These are phyloP conservation scores for Penicillium paxilli DNA, from an alignment of 495 filamentous ascomycete species.

Conservation along the genomic window DNA sequence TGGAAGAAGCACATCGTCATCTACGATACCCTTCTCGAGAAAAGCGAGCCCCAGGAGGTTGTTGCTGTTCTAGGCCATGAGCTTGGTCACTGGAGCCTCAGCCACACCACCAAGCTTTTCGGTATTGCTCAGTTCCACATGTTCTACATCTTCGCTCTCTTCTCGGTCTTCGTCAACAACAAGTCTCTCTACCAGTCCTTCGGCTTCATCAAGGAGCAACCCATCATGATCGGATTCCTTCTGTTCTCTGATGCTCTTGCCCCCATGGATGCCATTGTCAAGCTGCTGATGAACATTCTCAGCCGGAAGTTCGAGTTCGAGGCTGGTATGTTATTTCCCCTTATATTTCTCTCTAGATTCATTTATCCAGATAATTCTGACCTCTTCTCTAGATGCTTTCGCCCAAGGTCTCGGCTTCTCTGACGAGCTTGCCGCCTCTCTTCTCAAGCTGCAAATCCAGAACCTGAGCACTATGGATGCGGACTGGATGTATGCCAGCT, in stretches of 20 bases:
- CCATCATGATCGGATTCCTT: constrained; percentile 94
- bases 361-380: background rate
- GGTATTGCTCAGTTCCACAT: constrained; percentile 86
- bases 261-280: constrained; percentile 88
- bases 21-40: constrained; percentile 95
- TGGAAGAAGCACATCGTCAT: constrained; percentile 99
- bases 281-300: constrained; percentile 93
- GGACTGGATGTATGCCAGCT: constrained; percentile 95
- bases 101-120: constrained; percentile 91
- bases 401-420: constrained; percentile 82
- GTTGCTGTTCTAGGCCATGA: constrained; percentile 94
- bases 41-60: constrained; percentile 86
- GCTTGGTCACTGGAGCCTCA: constrained; percentile 93
- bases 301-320: constrained; percentile 93
- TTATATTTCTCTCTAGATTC: too few relatives aligned
- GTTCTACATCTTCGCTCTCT: constrained; percentile 94
- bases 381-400: constrained; percentile 62
- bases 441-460: constrained; percentile 97
- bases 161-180: constrained; percentile 97
- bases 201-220: constrained; percentile 80
- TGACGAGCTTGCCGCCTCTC: constrained; percentile 76
- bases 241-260: constrained; percentile 92
- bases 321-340: constrained; percentile 61
- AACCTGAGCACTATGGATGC: constrained; percentile 98
- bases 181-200: constrained; percentile 85